phyloP scores from a whole-genome alignment of 73 alveolate genomes.

The Uronychia binucleata region DNA sequence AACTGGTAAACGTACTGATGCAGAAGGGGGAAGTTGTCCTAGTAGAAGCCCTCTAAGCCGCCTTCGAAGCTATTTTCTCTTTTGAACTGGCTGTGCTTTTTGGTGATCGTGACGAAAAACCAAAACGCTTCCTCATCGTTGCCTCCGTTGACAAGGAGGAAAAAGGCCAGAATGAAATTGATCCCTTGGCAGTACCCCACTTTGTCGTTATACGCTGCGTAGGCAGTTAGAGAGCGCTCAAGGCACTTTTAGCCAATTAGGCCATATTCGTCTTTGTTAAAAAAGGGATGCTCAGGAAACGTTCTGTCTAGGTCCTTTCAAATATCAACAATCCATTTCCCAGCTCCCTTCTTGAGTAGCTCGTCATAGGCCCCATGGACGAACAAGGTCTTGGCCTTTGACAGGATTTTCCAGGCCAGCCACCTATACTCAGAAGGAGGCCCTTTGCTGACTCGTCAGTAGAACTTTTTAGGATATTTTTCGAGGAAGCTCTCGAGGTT shows the following conservation, averaged over 20 bases:
- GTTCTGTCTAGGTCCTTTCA: constrained; percentile 67
- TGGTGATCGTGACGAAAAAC: constrained; percentile 41
- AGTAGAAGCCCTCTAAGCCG: constrained; percentile 60
- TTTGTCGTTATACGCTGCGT: constrained; percentile 32
- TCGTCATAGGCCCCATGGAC: constrained; percentile 46
- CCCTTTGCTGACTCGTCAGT: constrained; percentile 59
- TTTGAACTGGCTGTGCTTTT: constrained; percentile 18
- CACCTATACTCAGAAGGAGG: constrained; percentile 76
- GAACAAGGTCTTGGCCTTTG: constrained; percentile 19
- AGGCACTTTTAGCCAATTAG: constrained; percentile 30
- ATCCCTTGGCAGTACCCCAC: constrained; percentile 52
- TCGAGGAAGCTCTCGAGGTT: constrained; percentile 22
- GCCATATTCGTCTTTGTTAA: constrained; percentile 24
- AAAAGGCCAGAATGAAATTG: constrained; percentile 45
- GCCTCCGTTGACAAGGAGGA: constrained; percentile 53
- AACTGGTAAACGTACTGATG: constrained; percentile 52
- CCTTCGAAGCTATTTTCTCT: constrained; percentile 29
- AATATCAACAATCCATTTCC: constrained; percentile 12
- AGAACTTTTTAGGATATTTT: constrained; percentile 39
- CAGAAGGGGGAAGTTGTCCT: constrained; percentile 51
- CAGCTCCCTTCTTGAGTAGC: background rate
- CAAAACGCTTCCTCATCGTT: constrained; percentile 61
- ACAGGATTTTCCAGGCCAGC: constrained; percentile 68
- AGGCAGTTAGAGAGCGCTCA: constrained; percentile 11
- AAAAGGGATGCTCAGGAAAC: constrained; percentile 62